Evolutionary conservation across 305 asterid genomes (phyloP), one percentile per base, ranked within the genome.

Genomic region (Fraxinus sp.): DNA sequence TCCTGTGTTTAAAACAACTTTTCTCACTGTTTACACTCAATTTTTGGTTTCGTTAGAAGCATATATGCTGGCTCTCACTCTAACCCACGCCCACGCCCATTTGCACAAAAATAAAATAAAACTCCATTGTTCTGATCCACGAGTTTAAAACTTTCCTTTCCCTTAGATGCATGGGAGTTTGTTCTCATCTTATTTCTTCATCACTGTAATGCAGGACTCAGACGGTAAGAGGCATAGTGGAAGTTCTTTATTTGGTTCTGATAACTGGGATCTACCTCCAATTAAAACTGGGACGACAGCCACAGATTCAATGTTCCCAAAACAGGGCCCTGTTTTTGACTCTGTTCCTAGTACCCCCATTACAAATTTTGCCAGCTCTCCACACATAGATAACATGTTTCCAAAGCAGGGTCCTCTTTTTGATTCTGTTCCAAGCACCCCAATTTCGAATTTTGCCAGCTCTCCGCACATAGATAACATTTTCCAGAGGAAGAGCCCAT

Each of bases 321-420:
- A 89, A 78, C 93, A 90, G 87, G 91, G 95, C 35, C 90, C 91
- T 0, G 87, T 91, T 62, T 91, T 92, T n/a, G 98, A 94, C 86
- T 93, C 98, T 13, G 97, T 92, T 70, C 98, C 97, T 0, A 90
- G 97, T 86, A 92, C 97, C 84, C 98, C 98, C 73, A 86, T 82
- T 49, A 87, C 89, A 85, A 88, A 81, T 79, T 84, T 84, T 36
- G 83, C 85, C 39, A 83, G 83, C 87, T 84, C 94, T 20, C 88
- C 93, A 39, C 91, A 83, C 22, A 83, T 89, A 36, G 95, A 88
- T 79, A 91, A 85, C 87, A 80, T 87, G 77, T 89, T 90, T 52
- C 78, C 83, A 11, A 91, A 85, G 84, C 89, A 82, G 77, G 84
- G 93, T 68, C 90, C 92, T 41, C 89, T 87, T 75, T 91, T 87